Evolutionary conservation across 2,329 filamentous ascomycete species (phyloP), one percentile per base, ranked within the genome.

Genomic region (Talaromyces sp.): DNA sequence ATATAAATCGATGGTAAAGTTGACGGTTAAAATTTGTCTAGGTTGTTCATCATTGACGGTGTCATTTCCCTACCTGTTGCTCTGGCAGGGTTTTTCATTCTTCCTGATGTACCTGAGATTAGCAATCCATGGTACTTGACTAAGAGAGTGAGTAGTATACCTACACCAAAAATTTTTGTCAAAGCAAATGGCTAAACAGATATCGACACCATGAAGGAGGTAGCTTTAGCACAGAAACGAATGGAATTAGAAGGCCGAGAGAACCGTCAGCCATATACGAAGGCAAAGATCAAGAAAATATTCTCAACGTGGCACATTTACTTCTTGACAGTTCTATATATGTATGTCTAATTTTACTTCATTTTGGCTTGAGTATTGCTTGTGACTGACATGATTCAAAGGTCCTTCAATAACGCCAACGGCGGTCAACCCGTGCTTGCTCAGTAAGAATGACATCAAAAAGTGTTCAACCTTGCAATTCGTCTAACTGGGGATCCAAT

Each of bases 231-330:
- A 0, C 76, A 79, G 62, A 81, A 80, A 67, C 75, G 84, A 29
- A 85, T 86, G 83, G 68, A 81, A 67, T 70, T 81, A 4, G 82
- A 84, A 72, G 81, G 83, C 19, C 74, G 84, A 11, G 73, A 79
- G 66, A 73, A 77, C 25, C 73, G 81, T 61, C 72, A 76, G 53
- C 80, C 81, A 0, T 84, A 82, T 68, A 84, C 81, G 0, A 78
- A 75, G 61, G 72, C 75, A 2, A 89, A 88, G 74, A 70, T 90
- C 45, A 82, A 81, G 73, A 85, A 83, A 69, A 89, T 90, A 19
- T 84, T 89, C 65, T 80, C 81, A 0, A 85, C 84, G 5, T 90
- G 88, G 88, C 88, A 88, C 67, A 85, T 90, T 1, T 90, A 88
- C 64, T 69, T 83, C 0, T 76, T 91, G 2, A 82, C 82, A 0